These are phyloP conservation scores for Populus ilicifolia DNA, from an alignment of 345 rosid genomes.

Conservation along the genomic window DNA sequence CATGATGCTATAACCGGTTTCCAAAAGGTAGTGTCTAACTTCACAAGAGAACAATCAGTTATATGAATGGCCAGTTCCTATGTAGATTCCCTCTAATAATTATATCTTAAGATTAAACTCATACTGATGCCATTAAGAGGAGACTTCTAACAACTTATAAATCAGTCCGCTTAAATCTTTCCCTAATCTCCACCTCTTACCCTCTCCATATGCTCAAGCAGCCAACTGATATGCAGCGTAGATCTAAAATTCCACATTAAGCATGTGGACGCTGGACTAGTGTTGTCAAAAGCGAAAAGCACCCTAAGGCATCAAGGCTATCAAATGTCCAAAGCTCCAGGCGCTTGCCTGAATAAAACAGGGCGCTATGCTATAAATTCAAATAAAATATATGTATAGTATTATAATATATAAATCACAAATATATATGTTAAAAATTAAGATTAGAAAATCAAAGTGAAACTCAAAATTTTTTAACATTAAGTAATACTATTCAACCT, in stretches of 20 bases:
- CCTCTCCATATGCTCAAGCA: background rate
- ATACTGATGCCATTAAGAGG: too few species aligned
- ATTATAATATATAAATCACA: too few species aligned
- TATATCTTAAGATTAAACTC: background rate
- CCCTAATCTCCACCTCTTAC: background rate
- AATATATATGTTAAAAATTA: too few species aligned
- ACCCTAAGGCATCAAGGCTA: too few species aligned
- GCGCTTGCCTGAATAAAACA: too few species aligned
- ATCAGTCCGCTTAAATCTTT: background rate
- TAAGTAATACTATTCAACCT: too few species aligned
- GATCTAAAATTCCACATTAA: background rate
- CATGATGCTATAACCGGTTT: background rate
- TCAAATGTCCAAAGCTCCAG: too few species aligned
- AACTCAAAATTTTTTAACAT: too few species aligned
- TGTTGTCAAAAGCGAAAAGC: too few species aligned
- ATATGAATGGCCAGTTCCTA: background rate
- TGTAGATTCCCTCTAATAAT: background rate
- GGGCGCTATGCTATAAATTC: too few species aligned
- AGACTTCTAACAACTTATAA: background rate
- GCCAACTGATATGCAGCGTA: background rate
- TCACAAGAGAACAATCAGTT: background rate
- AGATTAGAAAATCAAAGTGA: too few species aligned
- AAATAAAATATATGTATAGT: too few species aligned
- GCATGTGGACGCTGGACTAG: background rate
- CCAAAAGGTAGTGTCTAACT: background rate